Conservation (phyloP, 2,329 filamentous ascomycete species). For the Xylaria sp. region DNA sequence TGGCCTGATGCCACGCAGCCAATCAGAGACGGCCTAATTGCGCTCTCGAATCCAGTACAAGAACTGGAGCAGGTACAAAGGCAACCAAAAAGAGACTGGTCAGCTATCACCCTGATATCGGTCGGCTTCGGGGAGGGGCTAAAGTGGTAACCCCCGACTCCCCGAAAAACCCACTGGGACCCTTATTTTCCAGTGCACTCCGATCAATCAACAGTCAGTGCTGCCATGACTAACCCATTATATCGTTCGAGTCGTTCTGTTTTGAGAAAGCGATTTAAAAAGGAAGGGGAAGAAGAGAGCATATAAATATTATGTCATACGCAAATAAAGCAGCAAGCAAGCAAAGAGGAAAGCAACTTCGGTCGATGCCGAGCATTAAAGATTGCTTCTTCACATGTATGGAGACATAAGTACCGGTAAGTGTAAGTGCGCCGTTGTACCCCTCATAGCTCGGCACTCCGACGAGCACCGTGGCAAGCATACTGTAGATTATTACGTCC, state of each 20-base stretch:
- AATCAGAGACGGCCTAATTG: constrained; percentile 36
- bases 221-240: background rate
- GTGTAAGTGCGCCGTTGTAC: background rate
- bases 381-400: background rate
- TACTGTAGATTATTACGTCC: no score
- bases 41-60: background rate
- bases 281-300: no score
- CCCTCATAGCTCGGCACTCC: background rate
- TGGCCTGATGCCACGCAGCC: constrained; percentile 28
- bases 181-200: constrained; percentile 15
- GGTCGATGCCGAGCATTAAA: background rate
- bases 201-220: background rate
- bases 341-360: background rate
- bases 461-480: background rate
- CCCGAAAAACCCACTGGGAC: constrained; percentile 11
- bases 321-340: background rate
- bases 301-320: no score
- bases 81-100: background rate
- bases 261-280: background rate
- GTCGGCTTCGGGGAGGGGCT: constrained; percentile 29
- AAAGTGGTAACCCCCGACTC: constrained; percentile 32
- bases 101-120: constrained; percentile 2
- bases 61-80: no score
- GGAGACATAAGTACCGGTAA: background rate
- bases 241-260: background rate